A percentile compares a stretch with the other conserved stretches of the same genome.
Conservation (phyloP, 805 yeast genomes). For the Sporopachydermia quercuum region DNA sequence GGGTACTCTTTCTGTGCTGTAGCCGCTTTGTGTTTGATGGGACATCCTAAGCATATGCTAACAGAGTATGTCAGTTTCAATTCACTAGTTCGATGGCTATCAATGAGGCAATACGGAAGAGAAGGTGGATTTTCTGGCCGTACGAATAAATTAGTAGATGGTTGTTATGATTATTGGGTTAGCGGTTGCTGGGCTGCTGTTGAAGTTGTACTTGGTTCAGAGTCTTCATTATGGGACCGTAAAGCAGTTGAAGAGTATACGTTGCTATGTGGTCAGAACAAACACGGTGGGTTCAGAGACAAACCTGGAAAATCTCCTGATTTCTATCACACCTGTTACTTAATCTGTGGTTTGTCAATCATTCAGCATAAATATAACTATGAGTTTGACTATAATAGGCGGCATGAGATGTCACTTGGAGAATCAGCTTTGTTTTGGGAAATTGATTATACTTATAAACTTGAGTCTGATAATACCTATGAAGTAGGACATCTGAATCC, state of each 20-base stretch:
- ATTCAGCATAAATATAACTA: constrained; percentile 30
- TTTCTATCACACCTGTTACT: constrained; percentile 83
- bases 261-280: constrained; percentile 58
- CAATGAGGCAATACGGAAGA: constrained; percentile 46
- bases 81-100: constrained; percentile 47
- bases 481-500: constrained; percentile 32
- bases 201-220: constrained; percentile 31
- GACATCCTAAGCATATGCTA: constrained; percentile 20
- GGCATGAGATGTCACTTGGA: constrained; percentile 11
- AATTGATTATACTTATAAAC: constrained; percentile 9
- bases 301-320: constrained; percentile 77
- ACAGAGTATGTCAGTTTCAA: constrained; percentile 30
- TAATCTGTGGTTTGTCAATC: constrained; percentile 56
- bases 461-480: constrained; percentile 4
- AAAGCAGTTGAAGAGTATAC: constrained; percentile 50
- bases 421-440: constrained; percentile 19
- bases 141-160: constrained; percentile 87
- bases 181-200: constrained; percentile 62
- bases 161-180: constrained; percentile 93
- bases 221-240: constrained; percentile 29
- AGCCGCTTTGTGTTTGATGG: constrained; percentile 40
- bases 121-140: constrained; percentile 89
- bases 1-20: constrained; percentile 91
- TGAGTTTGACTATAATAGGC: constrained; percentile 6
- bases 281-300: constrained; percentile 67